Evolutionary conservation across 2,329 filamentous ascomycete species (phyloP).

Genomic region (Alternaria sp.): DNA sequence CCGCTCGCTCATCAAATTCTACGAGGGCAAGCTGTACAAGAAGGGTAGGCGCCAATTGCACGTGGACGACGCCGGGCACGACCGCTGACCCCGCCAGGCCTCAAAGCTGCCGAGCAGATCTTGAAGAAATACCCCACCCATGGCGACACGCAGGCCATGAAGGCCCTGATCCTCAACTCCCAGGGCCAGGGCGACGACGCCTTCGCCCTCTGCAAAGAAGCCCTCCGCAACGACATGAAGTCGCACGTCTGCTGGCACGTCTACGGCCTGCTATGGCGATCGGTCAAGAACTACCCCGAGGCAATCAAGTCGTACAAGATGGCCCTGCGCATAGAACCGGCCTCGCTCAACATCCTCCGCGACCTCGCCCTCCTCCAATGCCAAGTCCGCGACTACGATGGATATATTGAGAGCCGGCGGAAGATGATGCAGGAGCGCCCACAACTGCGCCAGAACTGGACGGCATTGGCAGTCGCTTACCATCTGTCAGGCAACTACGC

Average conservation of each 20-base stretch:
- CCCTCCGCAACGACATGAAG: slow-evolving; percentile 95
- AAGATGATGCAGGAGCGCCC: slow-evolving; percentile 87
- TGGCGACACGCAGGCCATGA: slow-evolving; percentile 99
- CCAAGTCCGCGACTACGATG: slow-evolving; percentile 94
- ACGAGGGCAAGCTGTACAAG: slow-evolving; percentile 99
- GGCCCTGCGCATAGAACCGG: slow-evolving; percentile 86
- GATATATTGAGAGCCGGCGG: slow-evolving; percentile 87
- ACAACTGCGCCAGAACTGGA: slow-evolving; percentile 90
- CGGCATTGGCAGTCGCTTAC: slow-evolving; percentile 90
- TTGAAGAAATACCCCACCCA: slow-evolving; percentile 93
- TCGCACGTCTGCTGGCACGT: slow-evolving; percentile 99
- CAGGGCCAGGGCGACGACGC: slow-evolving; percentile 93
- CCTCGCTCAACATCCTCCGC: slow-evolving; percentile 85
- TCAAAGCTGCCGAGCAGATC: slow-evolving; percentile 96
- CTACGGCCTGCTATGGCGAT: slow-evolving; percentile 90
- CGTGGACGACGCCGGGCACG: slow-evolving; percentile 7
- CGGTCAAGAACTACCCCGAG: slow-evolving; percentile 97
- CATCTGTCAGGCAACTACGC: slow-evolving; percentile 85
- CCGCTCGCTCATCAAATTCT: slow-evolving; percentile 90
- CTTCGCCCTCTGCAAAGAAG: slow-evolving; percentile 89
- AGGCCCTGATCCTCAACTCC: slow-evolving; percentile 93
- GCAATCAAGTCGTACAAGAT: slow-evolving; percentile 99
- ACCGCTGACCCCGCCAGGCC: slow-evolving; percentile 59
- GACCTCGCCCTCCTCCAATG: slow-evolving; percentile 92
- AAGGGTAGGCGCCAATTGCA: slow-evolving; percentile 59